phyloP scores from a whole-genome alignment of 768 basidiomycete genomes.

The Tricholoma terreum region DNA sequence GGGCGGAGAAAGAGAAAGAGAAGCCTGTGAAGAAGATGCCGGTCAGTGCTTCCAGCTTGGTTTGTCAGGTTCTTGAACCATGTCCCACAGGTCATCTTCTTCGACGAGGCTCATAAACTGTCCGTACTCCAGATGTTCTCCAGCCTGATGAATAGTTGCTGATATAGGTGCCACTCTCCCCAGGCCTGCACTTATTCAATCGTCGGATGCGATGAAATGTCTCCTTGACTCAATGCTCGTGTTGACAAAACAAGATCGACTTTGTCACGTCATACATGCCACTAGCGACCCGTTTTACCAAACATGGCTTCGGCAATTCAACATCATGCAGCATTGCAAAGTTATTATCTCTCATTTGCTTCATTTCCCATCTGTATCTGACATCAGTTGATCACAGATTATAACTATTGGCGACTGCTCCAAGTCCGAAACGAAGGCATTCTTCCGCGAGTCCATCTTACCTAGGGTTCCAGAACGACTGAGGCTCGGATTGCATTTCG shows the following conservation, averaged over 20 bases:
- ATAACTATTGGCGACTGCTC: slow-evolving; percentile 73
- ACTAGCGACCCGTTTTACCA: slow-evolving; percentile 86
- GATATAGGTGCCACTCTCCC: not conserved
- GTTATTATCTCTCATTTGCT: slow-evolving; percentile 28
- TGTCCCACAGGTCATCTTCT: slow-evolving; percentile 52
- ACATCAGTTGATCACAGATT: not conserved
- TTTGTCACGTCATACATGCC: slow-evolving; percentile 80
- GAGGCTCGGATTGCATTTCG: slow-evolving; percentile 57
- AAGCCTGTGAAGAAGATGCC: slow-evolving; percentile 50
- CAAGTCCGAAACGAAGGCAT: slow-evolving; percentile 64
- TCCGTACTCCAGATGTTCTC: slow-evolving; percentile 30
- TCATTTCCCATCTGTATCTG: not conserved
- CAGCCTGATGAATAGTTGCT: not conserved
- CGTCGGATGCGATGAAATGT: slow-evolving; percentile 78
- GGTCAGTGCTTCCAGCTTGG: slow-evolving; percentile 7
- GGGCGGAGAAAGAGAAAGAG: slow-evolving; percentile 30
- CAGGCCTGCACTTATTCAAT: slow-evolving; percentile 74
- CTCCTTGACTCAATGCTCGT: slow-evolving; percentile 84
- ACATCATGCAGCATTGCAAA: slow-evolving; percentile 82
- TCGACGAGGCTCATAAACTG: slow-evolving; percentile 87
- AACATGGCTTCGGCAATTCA: slow-evolving; percentile 76
- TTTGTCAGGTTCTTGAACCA: not conserved
- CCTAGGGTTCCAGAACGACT: slow-evolving; percentile 69
- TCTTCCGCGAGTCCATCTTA: slow-evolving; percentile 61
- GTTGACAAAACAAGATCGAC: slow-evolving; percentile 81